Conservation (phyloP, 768 basidiomycete species). For the Collybia mongolica region DNA sequence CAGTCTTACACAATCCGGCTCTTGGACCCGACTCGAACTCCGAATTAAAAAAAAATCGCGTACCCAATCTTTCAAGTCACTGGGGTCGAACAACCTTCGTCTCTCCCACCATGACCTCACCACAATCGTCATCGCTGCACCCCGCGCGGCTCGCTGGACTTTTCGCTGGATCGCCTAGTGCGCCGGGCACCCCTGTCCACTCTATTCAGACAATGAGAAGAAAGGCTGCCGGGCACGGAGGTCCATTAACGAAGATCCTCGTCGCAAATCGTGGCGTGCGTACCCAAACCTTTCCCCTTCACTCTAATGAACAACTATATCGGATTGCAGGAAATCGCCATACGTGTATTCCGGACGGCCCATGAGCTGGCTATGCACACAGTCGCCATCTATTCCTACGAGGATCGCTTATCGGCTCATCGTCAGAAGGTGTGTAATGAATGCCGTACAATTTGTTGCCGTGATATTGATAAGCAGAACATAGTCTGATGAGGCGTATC, state of each 20-base stretch:
- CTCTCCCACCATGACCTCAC: conserved; percentile 39
- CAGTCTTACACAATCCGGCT: no score
- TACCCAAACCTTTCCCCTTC: conserved; percentile 11
- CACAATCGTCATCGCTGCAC: conserved; percentile 48
- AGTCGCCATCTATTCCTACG: conserved; percentile 96
- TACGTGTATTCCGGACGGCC: conserved; percentile 96
- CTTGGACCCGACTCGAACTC: no score
- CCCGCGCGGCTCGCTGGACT: conserved; percentile 73
- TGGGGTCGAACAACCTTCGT: neutral
- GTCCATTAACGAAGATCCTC: conserved; percentile 87
- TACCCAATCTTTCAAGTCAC: no score
- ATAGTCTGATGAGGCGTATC: conserved; percentile 97
- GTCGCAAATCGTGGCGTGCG: conserved; percentile 91
- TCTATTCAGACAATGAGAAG: conserved; percentile 90
- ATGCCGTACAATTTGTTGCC: conserved; percentile 7
- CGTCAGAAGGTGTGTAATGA: conserved; percentile 78
- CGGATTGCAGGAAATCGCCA: conserved; percentile 90
- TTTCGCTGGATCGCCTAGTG: conserved; percentile 73
- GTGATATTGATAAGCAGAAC: conserved; percentile 47
- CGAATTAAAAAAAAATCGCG: no score
- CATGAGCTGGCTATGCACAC: conserved; percentile 99
- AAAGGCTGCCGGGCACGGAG: conserved; percentile 87
- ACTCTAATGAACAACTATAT: conserved; percentile 6
- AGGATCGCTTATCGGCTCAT: conserved; percentile 96
- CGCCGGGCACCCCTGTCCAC: conserved; percentile 83